Percentiles rank a stretch among this genome's conserved stretches.
Conservation (phyloP, 139 green algal genomes). For the Ulvella scutata region DNA sequence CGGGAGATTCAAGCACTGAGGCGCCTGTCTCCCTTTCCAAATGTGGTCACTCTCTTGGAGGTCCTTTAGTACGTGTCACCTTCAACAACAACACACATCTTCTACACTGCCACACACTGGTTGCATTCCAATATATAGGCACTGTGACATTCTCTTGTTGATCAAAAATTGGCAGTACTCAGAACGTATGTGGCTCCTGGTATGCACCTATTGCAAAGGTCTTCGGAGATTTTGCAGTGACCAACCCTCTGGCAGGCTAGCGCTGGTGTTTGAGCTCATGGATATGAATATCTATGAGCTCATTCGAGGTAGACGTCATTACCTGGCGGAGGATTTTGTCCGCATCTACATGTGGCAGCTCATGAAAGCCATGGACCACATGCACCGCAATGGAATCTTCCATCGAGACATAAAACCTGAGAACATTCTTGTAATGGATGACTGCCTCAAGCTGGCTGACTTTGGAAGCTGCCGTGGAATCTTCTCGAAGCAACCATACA, state of each 20-base stretch:
- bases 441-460: constrained; percentile 69
- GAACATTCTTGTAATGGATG: constrained; percentile 80
- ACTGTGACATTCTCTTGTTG: too few relatives aligned
- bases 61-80: constrained; percentile 43
- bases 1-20: constrained; percentile 71
- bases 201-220: too few relatives aligned
- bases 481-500: constrained; percentile 76
- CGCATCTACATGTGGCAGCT: constrained; percentile 75
- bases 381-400: constrained; percentile 42
- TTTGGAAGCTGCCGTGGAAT: constrained; percentile 71
- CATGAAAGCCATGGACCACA: constrained; percentile 75
- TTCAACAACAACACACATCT: too few relatives aligned
- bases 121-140: too few relatives aligned
- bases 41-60: constrained; percentile 76
- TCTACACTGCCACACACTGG: too few relatives aligned
- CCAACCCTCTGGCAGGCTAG: constrained; percentile 68
- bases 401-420: constrained; percentile 76
- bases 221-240: constrained; percentile 41
- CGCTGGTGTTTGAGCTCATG: constrained; percentile 84
- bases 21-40: constrained; percentile 52
- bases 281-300: constrained; percentile 60
- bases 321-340: constrained; percentile 60
- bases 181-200: too few relatives aligned
- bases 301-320: constrained; percentile 62
- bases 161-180: too few relatives aligned